phyloP scores from a whole-genome alignment of 371 early-diverging fungal genomes.

The Mortierella polycephala region DNA sequence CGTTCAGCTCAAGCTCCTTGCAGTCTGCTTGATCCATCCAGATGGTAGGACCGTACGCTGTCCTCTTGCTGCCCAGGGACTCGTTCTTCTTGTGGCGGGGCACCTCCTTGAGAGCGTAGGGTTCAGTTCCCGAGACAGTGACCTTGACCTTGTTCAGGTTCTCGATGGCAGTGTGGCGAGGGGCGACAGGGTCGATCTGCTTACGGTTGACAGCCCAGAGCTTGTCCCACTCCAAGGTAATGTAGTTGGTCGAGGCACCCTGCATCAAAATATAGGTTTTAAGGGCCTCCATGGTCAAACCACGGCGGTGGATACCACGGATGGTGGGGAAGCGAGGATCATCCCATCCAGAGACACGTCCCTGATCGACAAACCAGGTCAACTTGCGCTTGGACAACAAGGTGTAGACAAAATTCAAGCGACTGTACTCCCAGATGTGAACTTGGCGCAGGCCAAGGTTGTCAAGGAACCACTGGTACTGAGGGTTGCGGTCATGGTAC shows the following conservation, averaged over 20 bases:
- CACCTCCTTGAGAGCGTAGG: slow-evolving; percentile 73
- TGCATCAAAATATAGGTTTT: slow-evolving; percentile 99
- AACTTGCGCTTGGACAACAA: slow-evolving; percentile 99
- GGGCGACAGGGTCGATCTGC: slow-evolving; percentile 95
- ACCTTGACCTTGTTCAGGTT: slow-evolving; percentile 65
- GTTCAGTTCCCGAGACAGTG: slow-evolving; percentile 68
- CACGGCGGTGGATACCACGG: slow-evolving; percentile 97
- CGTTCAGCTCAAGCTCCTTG: slow-evolving; percentile 78
- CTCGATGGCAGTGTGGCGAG: slow-evolving; percentile 90
- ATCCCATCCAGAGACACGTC: slow-evolving; percentile 97
- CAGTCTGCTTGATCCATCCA: slow-evolving; percentile 95
- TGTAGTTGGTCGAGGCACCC: slow-evolving; percentile 97
- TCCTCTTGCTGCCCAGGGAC: slow-evolving; percentile 89
- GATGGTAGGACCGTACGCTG: slow-evolving; percentile 82
- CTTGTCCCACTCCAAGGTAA: slow-evolving; percentile 99
- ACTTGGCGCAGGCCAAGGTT: slow-evolving; percentile 89
- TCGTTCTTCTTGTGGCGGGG: slow-evolving; percentile 97
- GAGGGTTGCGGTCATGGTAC: slow-evolving; percentile 99
- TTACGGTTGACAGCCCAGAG: slow-evolving; percentile 99
- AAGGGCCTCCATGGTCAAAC: slow-evolving; percentile 98
- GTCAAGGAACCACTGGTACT: slow-evolving; percentile 99
- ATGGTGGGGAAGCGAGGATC: slow-evolving; percentile 99
- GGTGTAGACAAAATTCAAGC: slow-evolving; percentile 99
- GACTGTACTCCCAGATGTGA: slow-evolving; percentile 90
- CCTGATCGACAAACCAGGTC: slow-evolving; percentile 96